Conservation (phyloP, 2,329 filamentous ascomycete genomes). For the Aspergillus tubingensis region DNA sequence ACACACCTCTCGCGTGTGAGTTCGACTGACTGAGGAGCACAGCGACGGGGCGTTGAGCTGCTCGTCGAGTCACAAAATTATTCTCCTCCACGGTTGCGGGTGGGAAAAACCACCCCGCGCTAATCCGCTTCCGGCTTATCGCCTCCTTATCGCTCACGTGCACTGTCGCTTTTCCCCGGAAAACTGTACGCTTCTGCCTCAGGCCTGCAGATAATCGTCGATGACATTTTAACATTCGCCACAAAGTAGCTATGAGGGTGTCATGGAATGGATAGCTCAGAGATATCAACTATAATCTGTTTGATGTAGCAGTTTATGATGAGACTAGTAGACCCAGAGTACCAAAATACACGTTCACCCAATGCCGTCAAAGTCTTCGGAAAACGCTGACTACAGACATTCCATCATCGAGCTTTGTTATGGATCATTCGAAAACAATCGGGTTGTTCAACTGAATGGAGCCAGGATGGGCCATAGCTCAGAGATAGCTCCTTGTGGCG, state of each 20-base stretch:
- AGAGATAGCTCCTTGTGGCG: no score
- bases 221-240: not conserved
- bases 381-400: not conserved
- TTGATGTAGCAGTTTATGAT: not conserved
- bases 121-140: slow-evolving; percentile 31
- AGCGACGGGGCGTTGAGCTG: slow-evolving; percentile 23
- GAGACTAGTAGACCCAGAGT: not conserved
- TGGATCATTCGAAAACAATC: no score
- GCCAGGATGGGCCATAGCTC: no score
- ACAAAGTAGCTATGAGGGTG: not conserved
- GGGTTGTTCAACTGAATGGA: no score
- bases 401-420: no score
- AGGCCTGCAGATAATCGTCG: not conserved
- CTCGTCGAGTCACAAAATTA: slow-evolving; percentile 22
- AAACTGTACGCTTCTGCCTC: not conserved
- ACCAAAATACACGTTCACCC: not conserved
- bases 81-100: slow-evolving; percentile 18
- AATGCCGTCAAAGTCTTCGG: not conserved
- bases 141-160: slow-evolving; percentile 28
- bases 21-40: slow-evolving; percentile 21
- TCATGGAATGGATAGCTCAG: not conserved
- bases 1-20: slow-evolving; percentile 24
- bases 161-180: slow-evolving; percentile 3
- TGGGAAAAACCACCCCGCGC: slow-evolving; percentile 25
- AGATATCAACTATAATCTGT: not conserved